Evolutionary conservation across 768 basidiomycete genomes (phyloP).

Genomic region (Tephrocybe sp.): DNA sequence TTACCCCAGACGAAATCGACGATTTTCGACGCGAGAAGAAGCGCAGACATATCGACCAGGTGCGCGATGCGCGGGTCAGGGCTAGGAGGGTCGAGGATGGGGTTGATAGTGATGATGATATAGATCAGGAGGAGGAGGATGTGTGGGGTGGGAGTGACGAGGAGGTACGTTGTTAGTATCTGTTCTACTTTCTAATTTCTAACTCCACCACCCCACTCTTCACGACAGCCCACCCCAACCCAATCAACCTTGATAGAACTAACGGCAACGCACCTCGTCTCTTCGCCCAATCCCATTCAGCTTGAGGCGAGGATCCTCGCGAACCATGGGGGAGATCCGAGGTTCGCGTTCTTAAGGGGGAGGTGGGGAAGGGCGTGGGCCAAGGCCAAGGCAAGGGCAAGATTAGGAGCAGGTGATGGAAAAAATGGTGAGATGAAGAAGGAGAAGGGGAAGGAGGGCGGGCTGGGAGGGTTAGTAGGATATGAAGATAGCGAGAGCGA

Average conservation of each 20-base stretch:
- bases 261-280: conserved; percentile 65
- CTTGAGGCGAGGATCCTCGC: conserved; percentile 88
- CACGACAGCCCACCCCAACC: conserved; percentile 51
- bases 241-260: conserved; percentile 69
- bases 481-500: conserved; percentile 55
- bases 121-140: conserved; percentile 28
- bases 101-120: conserved; percentile 20
- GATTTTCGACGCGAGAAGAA: conserved; percentile 71
- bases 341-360: conserved; percentile 82
- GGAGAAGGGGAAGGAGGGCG: conserved; percentile 12
- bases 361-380: conserved; percentile 70
- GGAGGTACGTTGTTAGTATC: conserved; percentile 43
- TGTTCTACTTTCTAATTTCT: not conserved
- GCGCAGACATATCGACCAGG: conserved; percentile 53
- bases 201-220: not conserved
- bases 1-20: conserved; percentile 62
- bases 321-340: conserved; percentile 73
- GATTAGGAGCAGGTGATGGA: conserved; percentile 22
- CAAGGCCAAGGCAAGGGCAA: conserved; percentile 45
- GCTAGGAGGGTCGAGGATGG: conserved; percentile 49
- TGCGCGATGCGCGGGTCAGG: conserved; percentile 63
- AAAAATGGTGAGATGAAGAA: conserved; percentile 23
- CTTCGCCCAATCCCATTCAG: conserved; percentile 75
- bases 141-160: conserved; percentile 70
- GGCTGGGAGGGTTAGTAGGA: conserved; percentile 52